These are phyloP conservation scores for Torrubiellomyces zombiae DNA, from an alignment of 2,329 filamentous ascomycete species.

Conservation along the genomic window DNA sequence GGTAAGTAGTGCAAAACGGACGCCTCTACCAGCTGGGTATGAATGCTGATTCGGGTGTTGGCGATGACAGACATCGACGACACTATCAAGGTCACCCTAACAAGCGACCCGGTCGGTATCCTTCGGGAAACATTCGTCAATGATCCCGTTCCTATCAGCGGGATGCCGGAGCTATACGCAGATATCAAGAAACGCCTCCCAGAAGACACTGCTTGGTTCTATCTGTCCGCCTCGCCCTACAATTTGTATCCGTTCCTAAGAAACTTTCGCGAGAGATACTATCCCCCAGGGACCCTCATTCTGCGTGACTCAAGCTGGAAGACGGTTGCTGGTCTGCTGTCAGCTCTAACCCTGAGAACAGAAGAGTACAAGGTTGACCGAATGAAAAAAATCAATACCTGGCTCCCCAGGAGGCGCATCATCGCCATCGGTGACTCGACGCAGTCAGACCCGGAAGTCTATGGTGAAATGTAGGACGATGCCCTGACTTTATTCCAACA, in stretches of 20 bases:
- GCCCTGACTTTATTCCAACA: neutral
- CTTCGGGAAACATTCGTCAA: constrained; percentile 72
- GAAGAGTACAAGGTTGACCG: constrained; percentile 73
- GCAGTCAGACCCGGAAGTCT: constrained; percentile 80
- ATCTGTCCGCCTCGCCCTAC: constrained; percentile 85
- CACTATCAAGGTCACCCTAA: constrained; percentile 84
- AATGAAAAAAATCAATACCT: constrained; percentile 60
- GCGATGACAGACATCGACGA: constrained; percentile 70
- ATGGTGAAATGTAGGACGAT: constrained; percentile 53
- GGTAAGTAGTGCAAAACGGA: no score
- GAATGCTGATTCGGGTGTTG: no score
- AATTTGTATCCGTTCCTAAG: constrained; percentile 82
- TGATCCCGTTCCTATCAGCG: constrained; percentile 49
- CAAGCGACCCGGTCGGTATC: constrained; percentile 64
- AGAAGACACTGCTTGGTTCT: constrained; percentile 64
- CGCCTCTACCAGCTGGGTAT: no score
- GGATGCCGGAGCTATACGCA: constrained; percentile 74
- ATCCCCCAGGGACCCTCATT: constrained; percentile 63
- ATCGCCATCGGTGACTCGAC: constrained; percentile 83
- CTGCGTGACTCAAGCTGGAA: constrained; percentile 77
- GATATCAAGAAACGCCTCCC: constrained; percentile 39
- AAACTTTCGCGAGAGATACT: constrained; percentile 53
- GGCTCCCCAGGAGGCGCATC: constrained; percentile 65
- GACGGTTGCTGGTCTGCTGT: constrained; percentile 64
- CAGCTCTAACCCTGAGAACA: constrained; percentile 63